These are phyloP conservation scores for Colletotrichum caudatum DNA, from an alignment of 2,329 filamentous ascomycete species.

Conservation along the genomic window DNA sequence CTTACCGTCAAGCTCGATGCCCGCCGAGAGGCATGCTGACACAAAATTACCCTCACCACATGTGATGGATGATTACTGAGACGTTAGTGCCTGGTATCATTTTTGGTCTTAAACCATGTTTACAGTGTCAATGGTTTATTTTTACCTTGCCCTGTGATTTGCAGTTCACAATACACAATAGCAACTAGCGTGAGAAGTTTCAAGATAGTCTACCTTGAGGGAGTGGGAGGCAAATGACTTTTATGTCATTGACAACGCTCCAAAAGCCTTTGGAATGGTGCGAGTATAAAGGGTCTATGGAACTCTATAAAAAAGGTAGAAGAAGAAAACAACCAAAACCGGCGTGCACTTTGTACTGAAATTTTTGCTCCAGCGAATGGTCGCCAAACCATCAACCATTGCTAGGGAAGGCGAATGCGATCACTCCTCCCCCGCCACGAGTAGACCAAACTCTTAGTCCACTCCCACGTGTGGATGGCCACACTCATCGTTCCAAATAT, in stretches of 20 bases:
- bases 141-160: not conserved
- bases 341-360: not conserved
- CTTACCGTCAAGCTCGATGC: conserved; percentile 16
- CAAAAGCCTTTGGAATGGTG: no score
- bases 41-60: conserved; percentile 18
- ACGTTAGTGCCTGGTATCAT: not conserved
- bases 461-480: conserved; percentile 31
- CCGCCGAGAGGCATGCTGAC: not conserved
- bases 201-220: no score
- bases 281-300: no score
- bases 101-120: not conserved
- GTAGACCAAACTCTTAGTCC: conserved; percentile 13
- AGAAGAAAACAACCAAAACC: not conserved
- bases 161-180: no score
- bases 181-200: not conserved
- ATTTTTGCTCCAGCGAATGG: not conserved
- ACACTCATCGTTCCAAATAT: conserved; percentile 54
- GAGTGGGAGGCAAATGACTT: no score
- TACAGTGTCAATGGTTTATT: no score
- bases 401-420: conserved; percentile 23
- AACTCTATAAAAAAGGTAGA: no score
- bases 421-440: conserved; percentile 15
- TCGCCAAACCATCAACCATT: conserved; percentile 1
- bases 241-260: no score
- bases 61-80: conserved; percentile 20